Evolutionary conservation across 768 basidiomycete genomes (phyloP).

Genomic region (Pulveroboletus frians): DNA sequence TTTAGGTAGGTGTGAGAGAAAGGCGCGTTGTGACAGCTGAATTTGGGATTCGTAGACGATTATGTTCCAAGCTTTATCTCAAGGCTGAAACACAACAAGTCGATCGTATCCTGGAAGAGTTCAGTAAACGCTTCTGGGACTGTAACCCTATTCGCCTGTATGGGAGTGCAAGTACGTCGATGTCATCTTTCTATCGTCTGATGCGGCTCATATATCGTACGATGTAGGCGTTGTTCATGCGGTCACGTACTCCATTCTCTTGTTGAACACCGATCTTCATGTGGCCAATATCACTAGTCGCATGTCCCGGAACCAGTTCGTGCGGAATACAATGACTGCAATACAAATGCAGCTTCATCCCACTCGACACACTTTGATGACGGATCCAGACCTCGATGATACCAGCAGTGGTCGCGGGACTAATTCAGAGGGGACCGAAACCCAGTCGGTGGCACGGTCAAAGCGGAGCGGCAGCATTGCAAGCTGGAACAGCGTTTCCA

Average conservation of each 20-base stretch:
- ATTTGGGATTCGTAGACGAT: constrained; percentile 42
- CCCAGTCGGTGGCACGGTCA: constrained; percentile 39
- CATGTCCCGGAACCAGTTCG: constrained; percentile 91
- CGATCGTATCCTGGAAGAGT: constrained; percentile 91
- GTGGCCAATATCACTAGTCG: constrained; percentile 83
- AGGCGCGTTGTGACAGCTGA: neutral
- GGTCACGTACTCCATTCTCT: constrained; percentile 84
- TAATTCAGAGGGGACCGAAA: constrained; percentile 56
- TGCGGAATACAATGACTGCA: constrained; percentile 84
- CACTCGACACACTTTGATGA: constrained; percentile 46
- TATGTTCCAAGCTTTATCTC: constrained; percentile 89
- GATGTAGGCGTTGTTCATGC: constrained; percentile 85
- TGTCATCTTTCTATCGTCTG: neutral
- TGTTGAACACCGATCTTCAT: constrained; percentile 96
- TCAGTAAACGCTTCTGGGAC: constrained; percentile 86
- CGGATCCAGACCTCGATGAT: constrained; percentile 66
- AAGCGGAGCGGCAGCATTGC: constrained; percentile 81
- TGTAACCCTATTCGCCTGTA: constrained; percentile 81
- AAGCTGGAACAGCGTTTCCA: constrained; percentile 77
- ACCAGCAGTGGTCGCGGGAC: constrained; percentile 52
- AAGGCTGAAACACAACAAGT: constrained; percentile 98
- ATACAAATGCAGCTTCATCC: constrained; percentile 77
- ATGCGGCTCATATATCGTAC: constrained; percentile 1
- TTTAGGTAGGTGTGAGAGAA: constrained; percentile 57
- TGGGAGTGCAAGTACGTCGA: constrained; percentile 72